phyloP scores from a whole-genome alignment of 148 eudicot species.

The Rhododendron williamsianum region DNA sequence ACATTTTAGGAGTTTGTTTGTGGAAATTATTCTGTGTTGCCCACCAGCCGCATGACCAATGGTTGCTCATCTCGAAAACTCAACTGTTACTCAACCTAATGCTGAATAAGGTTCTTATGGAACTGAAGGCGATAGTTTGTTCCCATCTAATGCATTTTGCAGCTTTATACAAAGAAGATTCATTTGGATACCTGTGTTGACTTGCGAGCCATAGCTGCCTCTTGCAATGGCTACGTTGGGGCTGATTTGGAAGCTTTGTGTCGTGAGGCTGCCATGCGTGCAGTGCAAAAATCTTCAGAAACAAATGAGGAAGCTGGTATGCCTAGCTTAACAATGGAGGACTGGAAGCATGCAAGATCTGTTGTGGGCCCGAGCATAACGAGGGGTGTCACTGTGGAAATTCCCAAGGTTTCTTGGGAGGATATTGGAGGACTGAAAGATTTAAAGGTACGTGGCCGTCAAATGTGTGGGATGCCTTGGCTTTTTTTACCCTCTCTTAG shows the following conservation, averaged over 20 bases:
- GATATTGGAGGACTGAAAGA: slow-evolving; percentile 87
- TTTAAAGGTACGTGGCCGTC: slow-evolving; percentile 52
- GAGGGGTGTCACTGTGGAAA: slow-evolving; percentile 80
- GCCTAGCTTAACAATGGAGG: slow-evolving; percentile 54
- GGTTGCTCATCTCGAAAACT: neutral
- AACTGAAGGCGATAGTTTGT: neutral
- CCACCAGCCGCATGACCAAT: neutral
- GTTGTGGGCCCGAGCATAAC: slow-evolving; percentile 91
- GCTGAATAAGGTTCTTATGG: neutral
- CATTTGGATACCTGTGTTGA: slow-evolving; percentile 54
- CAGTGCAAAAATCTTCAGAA: slow-evolving; percentile 34
- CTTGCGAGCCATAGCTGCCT: slow-evolving; percentile 63
- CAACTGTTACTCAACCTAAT: neutral
- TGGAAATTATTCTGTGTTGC: neutral
- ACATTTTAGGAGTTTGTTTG: neutral
- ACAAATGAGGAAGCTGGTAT: slow-evolving; percentile 23
- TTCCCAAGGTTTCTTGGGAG: slow-evolving; percentile 91
- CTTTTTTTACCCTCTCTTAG: neutral
- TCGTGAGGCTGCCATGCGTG: slow-evolving; percentile 70
- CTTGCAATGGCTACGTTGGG: slow-evolving; percentile 96
- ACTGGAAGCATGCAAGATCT: slow-evolving; percentile 70
- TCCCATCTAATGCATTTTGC: slow-evolving; percentile 17
- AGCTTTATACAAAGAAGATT: slow-evolving; percentile 77
- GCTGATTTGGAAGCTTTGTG: slow-evolving; percentile 98
- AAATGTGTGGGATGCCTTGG: neutral